A percentile compares a stretch with the other conserved stretches of the same genome.
Evolutionary conservation across 345 rosid genomes (phyloP).

Genomic region (Eucalyptus grandis): DNA sequence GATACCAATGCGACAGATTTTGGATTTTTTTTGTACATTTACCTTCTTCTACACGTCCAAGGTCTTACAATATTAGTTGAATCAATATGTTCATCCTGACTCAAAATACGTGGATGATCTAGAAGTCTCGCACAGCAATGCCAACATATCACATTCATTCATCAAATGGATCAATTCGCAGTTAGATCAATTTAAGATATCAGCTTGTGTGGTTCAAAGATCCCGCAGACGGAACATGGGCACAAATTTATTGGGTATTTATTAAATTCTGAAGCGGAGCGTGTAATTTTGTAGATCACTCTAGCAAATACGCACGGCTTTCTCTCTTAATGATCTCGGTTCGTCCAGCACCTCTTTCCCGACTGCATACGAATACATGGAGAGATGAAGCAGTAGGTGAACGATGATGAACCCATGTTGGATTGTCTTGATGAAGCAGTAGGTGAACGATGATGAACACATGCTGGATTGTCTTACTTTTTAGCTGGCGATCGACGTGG

Average conservation of each 20-base stretch:
- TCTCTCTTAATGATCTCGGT: not conserved
- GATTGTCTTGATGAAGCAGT: too few relatives aligned
- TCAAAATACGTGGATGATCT: not conserved
- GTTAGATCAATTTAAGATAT: not conserved
- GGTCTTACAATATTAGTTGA: not conserved
- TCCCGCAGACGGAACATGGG: not conserved
- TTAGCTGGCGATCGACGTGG: not conserved
- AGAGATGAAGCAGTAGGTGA: not conserved
- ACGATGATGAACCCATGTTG: not conserved
- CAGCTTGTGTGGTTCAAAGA: not conserved
- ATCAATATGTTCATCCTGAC: not conserved
- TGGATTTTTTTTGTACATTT: not conserved
- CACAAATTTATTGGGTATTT: not conserved
- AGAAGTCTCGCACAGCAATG: not conserved
- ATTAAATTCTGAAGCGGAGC: not conserved
- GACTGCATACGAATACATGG: not conserved
- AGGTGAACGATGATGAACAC: not conserved
- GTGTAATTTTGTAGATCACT: not conserved
- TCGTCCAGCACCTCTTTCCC: not conserved
- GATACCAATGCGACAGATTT: accelerated
- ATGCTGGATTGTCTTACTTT: not conserved
- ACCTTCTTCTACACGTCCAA: not conserved
- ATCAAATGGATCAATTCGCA: not conserved
- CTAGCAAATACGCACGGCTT: not conserved
- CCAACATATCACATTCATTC: not conserved